Conservation (phyloP, 2,329 filamentous ascomycete genomes). For the Blastomyces gilchristii region DNA sequence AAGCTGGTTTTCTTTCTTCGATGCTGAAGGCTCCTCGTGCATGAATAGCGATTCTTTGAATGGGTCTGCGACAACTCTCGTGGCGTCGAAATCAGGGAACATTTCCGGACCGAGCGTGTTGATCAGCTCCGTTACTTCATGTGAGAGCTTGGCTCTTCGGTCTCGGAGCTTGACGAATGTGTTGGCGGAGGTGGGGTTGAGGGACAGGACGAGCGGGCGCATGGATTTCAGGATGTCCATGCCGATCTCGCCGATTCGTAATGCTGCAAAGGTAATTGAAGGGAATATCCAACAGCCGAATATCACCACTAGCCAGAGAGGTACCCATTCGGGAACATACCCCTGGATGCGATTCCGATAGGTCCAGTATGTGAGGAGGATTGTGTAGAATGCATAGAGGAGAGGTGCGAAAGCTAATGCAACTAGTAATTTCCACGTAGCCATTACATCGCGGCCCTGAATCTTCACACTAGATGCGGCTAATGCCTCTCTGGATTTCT, state of each 20-base stretch:
- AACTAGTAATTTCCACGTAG: constrained; percentile 89
- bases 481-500: constrained; percentile 73
- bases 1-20: constrained; percentile 11
- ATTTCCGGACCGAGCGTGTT: constrained; percentile 92
- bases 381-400: constrained; percentile 71
- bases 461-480: constrained; percentile 83
- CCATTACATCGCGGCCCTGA: constrained; percentile 78
- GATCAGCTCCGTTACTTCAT: constrained; percentile 80
- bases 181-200: constrained; percentile 75
- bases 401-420: constrained; percentile 71
- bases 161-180: constrained; percentile 68
- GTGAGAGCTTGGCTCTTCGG: constrained; percentile 61
- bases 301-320: constrained; percentile 65
- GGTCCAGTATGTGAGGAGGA: constrained; percentile 63
- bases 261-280: constrained; percentile 78
- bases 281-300: constrained; percentile 73
- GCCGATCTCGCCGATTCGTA: constrained; percentile 92
- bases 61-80: constrained; percentile 53
- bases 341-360: constrained; percentile 74
- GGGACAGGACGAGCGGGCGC: constrained; percentile 71
- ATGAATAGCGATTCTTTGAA: constrained; percentile 29
- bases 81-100: constrained; percentile 87
- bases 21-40: constrained; percentile 16
- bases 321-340: constrained; percentile 67
- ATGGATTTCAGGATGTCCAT: constrained; percentile 98